These are phyloP conservation scores for Podosphaera fusca DNA, from an alignment of 2,329 filamentous ascomycete genomes.

Conservation along the genomic window DNA sequence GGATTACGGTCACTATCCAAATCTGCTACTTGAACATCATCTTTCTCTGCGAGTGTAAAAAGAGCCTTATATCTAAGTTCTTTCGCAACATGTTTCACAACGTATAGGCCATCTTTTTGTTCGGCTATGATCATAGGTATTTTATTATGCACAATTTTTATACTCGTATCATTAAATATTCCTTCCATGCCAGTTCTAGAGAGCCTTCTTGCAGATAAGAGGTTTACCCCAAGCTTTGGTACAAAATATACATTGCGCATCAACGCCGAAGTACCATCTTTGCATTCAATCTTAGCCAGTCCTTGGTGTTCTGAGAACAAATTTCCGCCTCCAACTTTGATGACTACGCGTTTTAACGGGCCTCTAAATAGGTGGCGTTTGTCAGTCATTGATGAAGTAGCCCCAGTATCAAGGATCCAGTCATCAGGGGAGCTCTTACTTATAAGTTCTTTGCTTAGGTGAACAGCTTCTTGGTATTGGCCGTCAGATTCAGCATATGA, in stretches of 20 bases:
- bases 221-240: too few species aligned
- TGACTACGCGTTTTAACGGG: too few species aligned
- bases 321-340: too few species aligned
- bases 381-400: too few species aligned
- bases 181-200: not conserved
- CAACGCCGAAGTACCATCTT: not conserved
- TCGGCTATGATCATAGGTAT: not conserved
- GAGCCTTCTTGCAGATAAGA: too few species aligned
- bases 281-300: not conserved
- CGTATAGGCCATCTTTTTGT: not conserved
- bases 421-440: not conserved
- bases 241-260: too few species aligned
- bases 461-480: not conserved
- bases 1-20: not conserved
- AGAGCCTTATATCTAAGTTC: not conserved
- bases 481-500: not conserved
- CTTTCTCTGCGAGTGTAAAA: not conserved
- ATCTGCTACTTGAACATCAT: not conserved
- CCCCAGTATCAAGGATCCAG: too few species aligned
- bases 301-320: not conserved
- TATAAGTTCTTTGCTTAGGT: not conserved
- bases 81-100: not conserved
- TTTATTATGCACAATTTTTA: not conserved
- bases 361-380: too few species aligned
- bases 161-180: not conserved